phyloP scores from a whole-genome alignment of 805 yeast genomes.

The Spathaspora gorwiae region DNA sequence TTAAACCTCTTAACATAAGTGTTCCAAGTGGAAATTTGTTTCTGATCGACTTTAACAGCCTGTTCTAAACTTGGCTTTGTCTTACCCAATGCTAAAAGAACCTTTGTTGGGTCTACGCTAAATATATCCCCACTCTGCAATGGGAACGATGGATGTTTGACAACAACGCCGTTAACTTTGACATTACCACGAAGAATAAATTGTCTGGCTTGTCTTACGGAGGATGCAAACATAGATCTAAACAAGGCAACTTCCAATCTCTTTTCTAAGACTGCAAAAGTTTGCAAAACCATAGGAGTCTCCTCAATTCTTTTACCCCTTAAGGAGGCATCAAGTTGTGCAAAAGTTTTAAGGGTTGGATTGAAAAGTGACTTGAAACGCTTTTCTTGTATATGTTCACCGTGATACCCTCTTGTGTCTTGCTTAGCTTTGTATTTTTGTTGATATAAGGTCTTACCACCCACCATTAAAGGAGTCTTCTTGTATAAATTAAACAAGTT shows the following conservation, averaged over 20 bases:
- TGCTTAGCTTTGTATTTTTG: conserved; percentile 90
- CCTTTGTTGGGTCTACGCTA: conserved; percentile 80
- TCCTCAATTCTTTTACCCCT: conserved; percentile 51
- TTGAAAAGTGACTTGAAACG: conserved; percentile 73
- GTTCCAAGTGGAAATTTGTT: conserved; percentile 75
- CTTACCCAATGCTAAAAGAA: conserved; percentile 78
- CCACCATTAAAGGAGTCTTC: conserved; percentile 52
- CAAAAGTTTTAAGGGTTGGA: conserved; percentile 73
- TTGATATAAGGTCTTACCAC: conserved; percentile 71
- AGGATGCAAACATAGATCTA: conserved; percentile 89
- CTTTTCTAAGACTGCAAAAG: conserved; percentile 82
- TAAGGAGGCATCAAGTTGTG: conserved; percentile 79
- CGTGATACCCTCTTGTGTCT: conserved; percentile 93
- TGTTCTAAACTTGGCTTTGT: conserved; percentile 70
- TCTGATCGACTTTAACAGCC: conserved; percentile 65
- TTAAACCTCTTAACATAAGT: conserved; percentile 57
- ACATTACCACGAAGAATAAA: conserved; percentile 79
- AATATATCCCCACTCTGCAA: conserved; percentile 84
- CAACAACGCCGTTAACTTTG: conserved; percentile 74
- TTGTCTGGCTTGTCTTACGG: conserved; percentile 90
- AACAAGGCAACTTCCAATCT: conserved; percentile 86
- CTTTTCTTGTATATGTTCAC: conserved; percentile 84
- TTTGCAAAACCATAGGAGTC: conserved; percentile 85
- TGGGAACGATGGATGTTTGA: conserved; percentile 74
- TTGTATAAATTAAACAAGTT: conserved; percentile 86